Conservation (phyloP, 1,284 basidiomycete species). For the Thelephora terrestris region DNA sequence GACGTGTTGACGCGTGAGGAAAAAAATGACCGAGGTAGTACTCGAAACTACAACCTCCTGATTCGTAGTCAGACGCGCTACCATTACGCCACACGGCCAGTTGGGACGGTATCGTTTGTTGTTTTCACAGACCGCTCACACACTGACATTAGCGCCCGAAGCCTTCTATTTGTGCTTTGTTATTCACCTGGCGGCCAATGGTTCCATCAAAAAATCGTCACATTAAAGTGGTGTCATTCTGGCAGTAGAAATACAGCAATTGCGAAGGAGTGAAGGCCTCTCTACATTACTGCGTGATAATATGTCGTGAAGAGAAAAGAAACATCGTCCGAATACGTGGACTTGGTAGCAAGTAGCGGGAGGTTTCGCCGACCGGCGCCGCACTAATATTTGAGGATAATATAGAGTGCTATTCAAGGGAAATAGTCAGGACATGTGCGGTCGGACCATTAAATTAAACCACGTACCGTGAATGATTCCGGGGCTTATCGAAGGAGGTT, state of each 20-base stretch:
- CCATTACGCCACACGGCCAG: conserved; percentile 69
- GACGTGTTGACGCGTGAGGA: too few species aligned
- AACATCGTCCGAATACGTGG: background rate
- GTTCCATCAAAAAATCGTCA: too few species aligned
- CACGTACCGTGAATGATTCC: conserved; percentile 62
- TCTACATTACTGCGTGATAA: conserved; percentile 2
- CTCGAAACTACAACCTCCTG: conserved; percentile 86
- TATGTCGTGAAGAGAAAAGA: conserved; percentile 5
- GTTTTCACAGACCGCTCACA: too few species aligned
- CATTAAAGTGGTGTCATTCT: too few species aligned
- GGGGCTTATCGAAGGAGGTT: conserved; percentile 33
- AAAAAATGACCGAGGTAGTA: conserved; percentile 67
- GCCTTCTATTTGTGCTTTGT: too few species aligned
- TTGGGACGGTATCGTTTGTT: too few species aligned
- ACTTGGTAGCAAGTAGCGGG: background rate
- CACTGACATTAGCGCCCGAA: too few species aligned
- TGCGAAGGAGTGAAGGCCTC: too few species aligned
- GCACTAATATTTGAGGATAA: conserved; percentile 49
- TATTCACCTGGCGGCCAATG: too few species aligned
- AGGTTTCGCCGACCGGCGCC: background rate
- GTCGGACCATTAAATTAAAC: conserved; percentile 3
- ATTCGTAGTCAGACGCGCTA: conserved; percentile 87
- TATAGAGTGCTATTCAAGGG: conserved; percentile 47
- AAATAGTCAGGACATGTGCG: conserved; percentile 4
- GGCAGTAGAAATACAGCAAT: too few species aligned